Base-by-base conservation (phyloP, 176 grass and related monocot species). In the Phoenix dactylifera region DNA sequence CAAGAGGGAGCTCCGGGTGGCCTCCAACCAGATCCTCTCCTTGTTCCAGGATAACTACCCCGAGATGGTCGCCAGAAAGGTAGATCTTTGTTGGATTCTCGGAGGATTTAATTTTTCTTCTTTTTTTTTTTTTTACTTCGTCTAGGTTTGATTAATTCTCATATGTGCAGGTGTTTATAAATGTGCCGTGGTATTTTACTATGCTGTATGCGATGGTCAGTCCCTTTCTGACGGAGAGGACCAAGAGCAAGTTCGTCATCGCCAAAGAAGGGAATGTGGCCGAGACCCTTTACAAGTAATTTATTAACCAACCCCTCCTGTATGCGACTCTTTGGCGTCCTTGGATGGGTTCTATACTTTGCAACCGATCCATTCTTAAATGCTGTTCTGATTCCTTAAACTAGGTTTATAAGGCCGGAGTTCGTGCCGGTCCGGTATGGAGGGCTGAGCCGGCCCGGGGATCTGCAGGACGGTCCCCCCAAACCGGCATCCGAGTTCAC, bases 1-100 rank as follows among this genome's bases (percentile, higher is more conserved):
- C 20, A 97, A 91, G 85, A 68, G 78, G 16, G 87, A 97, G 84
- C 87, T 97, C 63, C 75, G 87, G 53, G 81, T 81, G 2, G 84
- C 87, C 5, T 91, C 87, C 58, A 91, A 88, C 65, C 87, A 91
- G 72, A 97, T 97, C 25, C 79, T 97, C 58, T 77, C 82, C 24
- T 87, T 97, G 24, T 97, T 97, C 81, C 87, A 91, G 83, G 92
- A 97, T 69, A 97, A 97, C 64, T 97, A 97, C 69, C 92, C 87
- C 4, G 92, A 97, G 76, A 76, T 97, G 87, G 92, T 97, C 49
- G 84, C 92, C 7, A 77, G 87, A 66, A 97, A 97, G 92, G 92
- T 95, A 64, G 5, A 44, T 44, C 35, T 3, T 1, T 14, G 10
- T 12, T 44, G 35, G 35, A 44, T 44, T 14, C 10, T 44, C 14